These are phyloP conservation scores for Eutrema japonicum DNA, from an alignment of 345 rosid genomes.

Conservation along the genomic window DNA sequence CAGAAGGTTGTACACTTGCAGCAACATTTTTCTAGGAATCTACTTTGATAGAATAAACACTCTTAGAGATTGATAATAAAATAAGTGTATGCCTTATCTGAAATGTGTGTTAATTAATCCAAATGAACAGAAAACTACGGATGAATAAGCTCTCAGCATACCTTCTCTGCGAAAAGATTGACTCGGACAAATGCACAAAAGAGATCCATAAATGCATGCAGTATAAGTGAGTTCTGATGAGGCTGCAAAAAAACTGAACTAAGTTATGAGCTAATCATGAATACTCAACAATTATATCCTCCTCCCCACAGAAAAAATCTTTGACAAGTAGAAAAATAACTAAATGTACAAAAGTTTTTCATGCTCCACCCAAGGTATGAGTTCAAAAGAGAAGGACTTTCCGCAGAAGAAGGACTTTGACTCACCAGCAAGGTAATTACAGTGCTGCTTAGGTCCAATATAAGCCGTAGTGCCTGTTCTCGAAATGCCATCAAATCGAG, in stretches of 20 bases:
- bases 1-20: slow-evolving; percentile 92
- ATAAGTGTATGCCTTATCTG: slow-evolving; percentile 1
- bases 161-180: slow-evolving; percentile 96
- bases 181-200: slow-evolving; percentile 95
- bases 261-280: slow-evolving; percentile 64
- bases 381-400: slow-evolving; percentile 32
- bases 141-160: slow-evolving; percentile 46
- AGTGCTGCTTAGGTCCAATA: slow-evolving; percentile 97
- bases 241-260: slow-evolving; percentile 87
- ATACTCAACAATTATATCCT: slow-evolving; percentile 25
- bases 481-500: slow-evolving; percentile 97
- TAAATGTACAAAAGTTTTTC: slow-evolving; percentile 2
- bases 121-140: slow-evolving; percentile 9
- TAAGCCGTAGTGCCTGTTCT: slow-evolving; percentile 94
- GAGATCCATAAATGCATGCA: slow-evolving; percentile 98
- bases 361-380: slow-evolving; percentile 24
- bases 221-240: slow-evolving; percentile 96
- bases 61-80: slow-evolving; percentile 26
- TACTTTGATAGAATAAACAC: slow-evolving; percentile 47
- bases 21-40: slow-evolving; percentile 98
- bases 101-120: slow-evolving; percentile 20
- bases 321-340: slow-evolving; percentile 1
- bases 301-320: slow-evolving; percentile 22
- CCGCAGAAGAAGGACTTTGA: slow-evolving; percentile 36
- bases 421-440: slow-evolving; percentile 98